These are phyloP conservation scores for Adenanthera pavonina DNA, from an alignment of 306 rosid species.

Conservation along the genomic window DNA sequence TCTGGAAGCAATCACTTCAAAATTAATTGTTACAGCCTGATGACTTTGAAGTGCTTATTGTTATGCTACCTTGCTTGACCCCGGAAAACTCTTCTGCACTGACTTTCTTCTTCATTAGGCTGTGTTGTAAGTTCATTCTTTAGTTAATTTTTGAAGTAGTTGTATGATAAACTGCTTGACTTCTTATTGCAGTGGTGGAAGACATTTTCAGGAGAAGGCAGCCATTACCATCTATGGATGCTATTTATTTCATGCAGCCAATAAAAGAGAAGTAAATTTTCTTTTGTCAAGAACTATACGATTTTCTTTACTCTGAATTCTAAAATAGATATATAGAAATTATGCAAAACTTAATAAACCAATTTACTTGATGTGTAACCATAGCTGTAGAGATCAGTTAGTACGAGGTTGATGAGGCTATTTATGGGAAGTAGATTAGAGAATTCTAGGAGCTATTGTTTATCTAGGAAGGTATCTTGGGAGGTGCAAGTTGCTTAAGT, in stretches of 20 bases:
- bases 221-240: slow-evolving; percentile 94
- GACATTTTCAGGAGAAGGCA: slow-evolving; percentile 96
- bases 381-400: neutral
- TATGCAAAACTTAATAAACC: neutral
- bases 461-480: neutral
- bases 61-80: neutral
- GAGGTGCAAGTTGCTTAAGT: neutral
- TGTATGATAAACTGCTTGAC: slow-evolving; percentile 16
- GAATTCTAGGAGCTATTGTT: neutral
- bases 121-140: slow-evolving; percentile 1
- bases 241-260: slow-evolving; percentile 89
- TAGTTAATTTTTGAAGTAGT: slow-evolving; percentile 25
- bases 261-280: slow-evolving; percentile 81
- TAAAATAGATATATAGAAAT: neutral
- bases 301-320: slow-evolving; percentile 2
- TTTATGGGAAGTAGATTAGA: neutral
- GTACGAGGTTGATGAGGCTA: neutral
- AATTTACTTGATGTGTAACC: neutral
- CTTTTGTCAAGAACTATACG: slow-evolving; percentile 19
- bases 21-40: neutral
- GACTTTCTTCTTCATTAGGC: slow-evolving; percentile 17
- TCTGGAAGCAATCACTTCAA: neutral
- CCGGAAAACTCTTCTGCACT: slow-evolving; percentile 3
- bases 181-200: slow-evolving; percentile 85
- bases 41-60: slow-evolving; percentile 16